Percentiles rank a stretch among this genome's conserved stretches.
phyloP scores from a whole-genome alignment of 257 asterid species.

The Parsonsia alboflavescens region DNA sequence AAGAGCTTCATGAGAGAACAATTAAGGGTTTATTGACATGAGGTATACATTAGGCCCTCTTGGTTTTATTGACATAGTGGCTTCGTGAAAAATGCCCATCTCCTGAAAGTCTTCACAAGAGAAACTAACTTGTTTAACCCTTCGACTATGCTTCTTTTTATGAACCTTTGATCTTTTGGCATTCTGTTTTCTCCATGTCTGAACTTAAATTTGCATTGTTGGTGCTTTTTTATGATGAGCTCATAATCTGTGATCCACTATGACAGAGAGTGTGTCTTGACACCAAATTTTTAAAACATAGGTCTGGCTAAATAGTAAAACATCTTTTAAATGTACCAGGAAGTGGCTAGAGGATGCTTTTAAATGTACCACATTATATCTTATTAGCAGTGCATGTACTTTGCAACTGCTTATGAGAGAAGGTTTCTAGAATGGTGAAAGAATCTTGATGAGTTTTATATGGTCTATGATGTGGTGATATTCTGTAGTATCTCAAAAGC shows the following conservation, averaged over 20 bases:
- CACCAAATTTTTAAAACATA: not conserved
- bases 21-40: not conserved
- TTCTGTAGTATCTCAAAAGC: not conserved
- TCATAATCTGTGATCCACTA: not conserved
- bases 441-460: not conserved
- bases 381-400: not conserved
- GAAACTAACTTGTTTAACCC: not conserved
- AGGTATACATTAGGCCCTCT: too few species aligned
- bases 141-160: not conserved
- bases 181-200: not conserved
- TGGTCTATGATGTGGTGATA: not conserved
- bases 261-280: not conserved
- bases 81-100: not conserved
- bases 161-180: too few species aligned
- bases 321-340: too few species aligned
- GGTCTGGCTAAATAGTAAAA: too few species aligned
- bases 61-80: not conserved
- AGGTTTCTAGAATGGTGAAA: not conserved
- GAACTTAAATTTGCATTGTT: not conserved
- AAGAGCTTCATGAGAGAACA: not conserved
- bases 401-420: not conserved
- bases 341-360: not conserved
- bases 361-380: not conserved
- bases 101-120: not conserved
- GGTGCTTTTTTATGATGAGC: not conserved